These are phyloP conservation scores for Podaxis pistillaris DNA, from an alignment of 768 basidiomycete genomes.

Conservation along the genomic window DNA sequence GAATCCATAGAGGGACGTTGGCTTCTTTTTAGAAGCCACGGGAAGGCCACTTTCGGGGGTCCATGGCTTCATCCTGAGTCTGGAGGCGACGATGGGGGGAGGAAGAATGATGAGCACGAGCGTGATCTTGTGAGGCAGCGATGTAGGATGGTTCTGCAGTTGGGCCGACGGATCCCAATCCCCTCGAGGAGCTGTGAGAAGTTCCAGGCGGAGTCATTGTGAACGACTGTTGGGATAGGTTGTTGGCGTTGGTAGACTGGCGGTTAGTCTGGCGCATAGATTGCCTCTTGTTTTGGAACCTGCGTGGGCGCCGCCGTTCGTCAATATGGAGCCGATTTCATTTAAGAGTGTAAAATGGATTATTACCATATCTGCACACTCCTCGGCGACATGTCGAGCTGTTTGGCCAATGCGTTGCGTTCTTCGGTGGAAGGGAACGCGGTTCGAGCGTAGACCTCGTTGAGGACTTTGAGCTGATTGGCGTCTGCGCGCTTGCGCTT, in stretches of 20 bases:
- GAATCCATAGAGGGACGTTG: conserved; percentile 24
- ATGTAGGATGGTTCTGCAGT: conserved; percentile 14
- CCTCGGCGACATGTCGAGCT: conserved; percentile 79
- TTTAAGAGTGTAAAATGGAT: conserved; percentile 17
- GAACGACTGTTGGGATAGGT: conserved; percentile 49
- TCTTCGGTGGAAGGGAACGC: conserved; percentile 90
- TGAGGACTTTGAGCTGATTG: conserved; percentile 75
- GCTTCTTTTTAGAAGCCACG: conserved; percentile 44
- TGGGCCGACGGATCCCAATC: background rate
- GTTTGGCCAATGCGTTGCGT: conserved; percentile 70
- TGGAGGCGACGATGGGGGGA: conserved; percentile 45
- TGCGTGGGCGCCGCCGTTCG: conserved; percentile 30
- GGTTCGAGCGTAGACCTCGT: conserved; percentile 76
- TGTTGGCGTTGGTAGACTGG: conserved; percentile 49
- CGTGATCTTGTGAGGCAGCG: conserved; percentile 19
- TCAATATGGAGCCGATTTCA: conserved; percentile 18
- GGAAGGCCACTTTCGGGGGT: conserved; percentile 47
- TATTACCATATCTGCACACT: conserved; percentile 84
- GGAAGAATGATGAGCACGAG: conserved; percentile 29
- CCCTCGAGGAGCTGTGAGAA: conserved; percentile 12
- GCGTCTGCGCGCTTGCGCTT: conserved; percentile 86
- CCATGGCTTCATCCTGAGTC: conserved; percentile 38
- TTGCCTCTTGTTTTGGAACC: conserved; percentile 89
- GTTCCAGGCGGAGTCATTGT: conserved; percentile 35
- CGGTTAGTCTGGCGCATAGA: conserved; percentile 78